Evolutionary conservation across 306 rosid genomes (phyloP).

Genomic region (Malus asiatica): DNA sequence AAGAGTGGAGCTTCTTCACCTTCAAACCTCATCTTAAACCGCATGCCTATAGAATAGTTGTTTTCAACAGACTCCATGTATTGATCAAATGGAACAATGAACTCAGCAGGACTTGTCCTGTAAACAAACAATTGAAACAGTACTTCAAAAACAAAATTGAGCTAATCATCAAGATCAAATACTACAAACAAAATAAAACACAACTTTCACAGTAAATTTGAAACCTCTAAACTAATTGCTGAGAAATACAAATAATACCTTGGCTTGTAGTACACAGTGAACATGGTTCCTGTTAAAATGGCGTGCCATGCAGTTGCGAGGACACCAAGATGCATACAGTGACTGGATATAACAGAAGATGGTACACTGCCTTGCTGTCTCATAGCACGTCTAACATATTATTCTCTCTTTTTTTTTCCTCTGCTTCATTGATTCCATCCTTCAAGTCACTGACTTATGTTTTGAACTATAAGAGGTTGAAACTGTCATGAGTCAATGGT

Average conservation of each 20-base stretch:
- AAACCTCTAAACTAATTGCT: not conserved
- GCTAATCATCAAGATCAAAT: not conserved
- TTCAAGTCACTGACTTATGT: not conserved
- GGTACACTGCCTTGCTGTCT: constrained; percentile 86
- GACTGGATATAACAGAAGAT: constrained; percentile 92
- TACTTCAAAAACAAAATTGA: not conserved
- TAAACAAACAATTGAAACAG: not conserved
- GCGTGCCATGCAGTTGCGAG: constrained; percentile 99
- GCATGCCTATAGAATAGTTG: constrained; percentile 79
- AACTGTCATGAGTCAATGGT: constrained; percentile 10
- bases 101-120: constrained; percentile 94
- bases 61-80: constrained; percentile 73
- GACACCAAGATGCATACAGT: constrained; percentile 99
- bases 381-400: constrained; percentile 84
- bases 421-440: not conserved
- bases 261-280: constrained; percentile 94
- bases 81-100: constrained; percentile 82
- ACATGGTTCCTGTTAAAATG: constrained; percentile 69
- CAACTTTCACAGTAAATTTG: too few species aligned
- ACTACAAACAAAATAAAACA: not conserved
- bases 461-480: constrained; percentile 6
- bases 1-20: constrained; percentile 85
- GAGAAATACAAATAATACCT: constrained; percentile 34
- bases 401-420: not conserved
- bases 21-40: constrained; percentile 90